A percentile compares a stretch with the other conserved stretches of the same genome.
Conservation (phyloP, 352 stramenopile species). For the Pythium sukuiense region DNA sequence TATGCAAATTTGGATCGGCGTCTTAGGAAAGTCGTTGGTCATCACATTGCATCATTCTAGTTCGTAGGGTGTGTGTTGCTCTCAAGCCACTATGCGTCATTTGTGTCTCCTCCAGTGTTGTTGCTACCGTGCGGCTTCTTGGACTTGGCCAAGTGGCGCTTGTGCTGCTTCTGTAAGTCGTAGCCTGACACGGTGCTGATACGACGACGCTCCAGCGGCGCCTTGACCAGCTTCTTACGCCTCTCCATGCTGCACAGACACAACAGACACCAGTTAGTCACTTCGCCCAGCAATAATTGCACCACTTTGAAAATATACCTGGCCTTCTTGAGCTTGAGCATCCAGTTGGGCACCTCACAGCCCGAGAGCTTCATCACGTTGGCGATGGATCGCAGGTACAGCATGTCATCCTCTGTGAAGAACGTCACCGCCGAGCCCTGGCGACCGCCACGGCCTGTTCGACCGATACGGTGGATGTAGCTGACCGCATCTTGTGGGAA, state of each 20-base stretch:
- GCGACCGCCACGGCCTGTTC: conserved; percentile 92
- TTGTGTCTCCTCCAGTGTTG: neutral
- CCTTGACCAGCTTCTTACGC: conserved; percentile 83
- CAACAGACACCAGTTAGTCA: conserved; percentile 1
- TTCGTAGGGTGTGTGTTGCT: neutral
- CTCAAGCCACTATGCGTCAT: neutral
- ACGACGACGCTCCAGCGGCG: conserved; percentile 61
- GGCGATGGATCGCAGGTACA: conserved; percentile 94
- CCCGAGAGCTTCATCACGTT: conserved; percentile 99
- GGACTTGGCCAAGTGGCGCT: conserved; percentile 44
- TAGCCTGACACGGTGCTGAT: conserved; percentile 88
- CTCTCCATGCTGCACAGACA: conserved; percentile 46
- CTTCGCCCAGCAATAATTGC: too few relatives aligned
- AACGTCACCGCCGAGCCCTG: conserved; percentile 96
- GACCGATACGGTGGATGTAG: conserved; percentile 98
- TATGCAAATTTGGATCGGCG: neutral
- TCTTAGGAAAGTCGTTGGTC: neutral
- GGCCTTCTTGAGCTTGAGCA: conserved; percentile 95
- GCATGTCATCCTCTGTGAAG: conserved; percentile 97
- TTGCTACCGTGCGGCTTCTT: neutral
- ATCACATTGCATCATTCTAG: neutral
- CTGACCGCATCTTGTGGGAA: conserved; percentile 93
- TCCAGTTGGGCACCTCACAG: conserved; percentile 97
- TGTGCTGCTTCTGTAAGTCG: conserved; percentile 84
- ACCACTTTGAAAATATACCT: conserved; percentile 39